A percentile compares a stretch with the other conserved stretches of the same genome.
These are phyloP conservation scores for Podospora anserina DNA, from an alignment of 495 filamentous ascomycete genomes.

Conservation along the genomic window DNA sequence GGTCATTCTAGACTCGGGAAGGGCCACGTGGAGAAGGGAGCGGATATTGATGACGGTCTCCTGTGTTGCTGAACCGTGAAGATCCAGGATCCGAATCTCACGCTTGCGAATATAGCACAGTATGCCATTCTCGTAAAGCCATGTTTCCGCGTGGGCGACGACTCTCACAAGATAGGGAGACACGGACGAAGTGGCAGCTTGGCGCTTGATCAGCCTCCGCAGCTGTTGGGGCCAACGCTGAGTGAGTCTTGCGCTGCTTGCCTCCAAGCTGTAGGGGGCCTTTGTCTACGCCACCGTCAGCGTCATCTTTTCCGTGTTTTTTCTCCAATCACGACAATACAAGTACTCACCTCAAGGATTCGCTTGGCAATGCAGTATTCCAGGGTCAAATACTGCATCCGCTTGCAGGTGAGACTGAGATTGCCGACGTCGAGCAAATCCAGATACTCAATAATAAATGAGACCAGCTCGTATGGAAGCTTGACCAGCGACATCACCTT, in stretches of 20 bases:
- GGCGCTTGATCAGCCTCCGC: slow-evolving; percentile 57
- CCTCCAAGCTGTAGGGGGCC: slow-evolving; percentile 57
- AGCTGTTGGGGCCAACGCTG: slow-evolving; percentile 55
- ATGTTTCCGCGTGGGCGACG: slow-evolving; percentile 58
- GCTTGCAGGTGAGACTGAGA: slow-evolving; percentile 50
- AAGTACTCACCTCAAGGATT: slow-evolving; percentile 53
- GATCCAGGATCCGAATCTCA: slow-evolving; percentile 61
- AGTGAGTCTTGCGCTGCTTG: slow-evolving; percentile 46
- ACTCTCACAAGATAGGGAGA: slow-evolving; percentile 59
- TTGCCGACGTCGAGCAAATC: slow-evolving; percentile 50
- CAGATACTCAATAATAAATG: slow-evolving; percentile 55
- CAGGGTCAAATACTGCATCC: slow-evolving; percentile 51
- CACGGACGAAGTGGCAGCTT: slow-evolving; percentile 59
- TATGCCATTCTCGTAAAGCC: slow-evolving; percentile 60
- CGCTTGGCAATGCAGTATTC: slow-evolving; percentile 62
- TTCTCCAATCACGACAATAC: neutral
- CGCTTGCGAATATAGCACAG: slow-evolving; percentile 58
- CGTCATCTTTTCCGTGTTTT: neutral
- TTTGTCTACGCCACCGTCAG: slow-evolving; percentile 46
- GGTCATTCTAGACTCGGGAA: slow-evolving; percentile 29
- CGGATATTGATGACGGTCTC: slow-evolving; percentile 61
- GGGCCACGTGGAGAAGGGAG: slow-evolving; percentile 37
- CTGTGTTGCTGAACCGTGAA: slow-evolving; percentile 48
- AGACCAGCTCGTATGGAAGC: slow-evolving; percentile 63
- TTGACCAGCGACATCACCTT: slow-evolving; percentile 28